Evolutionary conservation across 2,329 filamentous ascomycete species (phyloP).

Genomic region (Neofusicoccum kwambonambiense): DNA sequence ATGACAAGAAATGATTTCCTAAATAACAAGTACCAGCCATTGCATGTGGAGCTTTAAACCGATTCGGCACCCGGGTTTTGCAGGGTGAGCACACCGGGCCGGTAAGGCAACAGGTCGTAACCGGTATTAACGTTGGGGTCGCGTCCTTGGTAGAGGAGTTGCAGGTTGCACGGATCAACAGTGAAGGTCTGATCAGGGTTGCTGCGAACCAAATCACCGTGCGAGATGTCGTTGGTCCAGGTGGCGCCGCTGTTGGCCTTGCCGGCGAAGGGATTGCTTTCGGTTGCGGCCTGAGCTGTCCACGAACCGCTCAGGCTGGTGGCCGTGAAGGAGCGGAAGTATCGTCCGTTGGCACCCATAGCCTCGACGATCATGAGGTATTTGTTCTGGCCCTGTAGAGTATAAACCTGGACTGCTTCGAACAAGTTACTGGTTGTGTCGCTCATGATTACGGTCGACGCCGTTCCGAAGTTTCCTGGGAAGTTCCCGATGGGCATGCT

Average conservation of each 20-base stretch:
- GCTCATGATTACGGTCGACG: slow-evolving; percentile 51
- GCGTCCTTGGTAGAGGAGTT: slow-evolving; percentile 63
- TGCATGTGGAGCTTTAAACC: too few relatives aligned
- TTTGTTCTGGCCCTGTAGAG: slow-evolving; percentile 51
- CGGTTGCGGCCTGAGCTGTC: slow-evolving; percentile 57
- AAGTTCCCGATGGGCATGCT: slow-evolving; percentile 64
- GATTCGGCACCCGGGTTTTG: slow-evolving; percentile 11
- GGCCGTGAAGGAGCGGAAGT: slow-evolving; percentile 67
- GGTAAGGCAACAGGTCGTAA: slow-evolving; percentile 56
- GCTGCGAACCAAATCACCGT: slow-evolving; percentile 60
- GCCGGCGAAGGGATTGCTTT: slow-evolving; percentile 63
- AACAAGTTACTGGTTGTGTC: slow-evolving; percentile 60
- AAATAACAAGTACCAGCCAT: too few relatives aligned
- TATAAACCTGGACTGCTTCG: slow-evolving; percentile 68
- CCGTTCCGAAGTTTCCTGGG: slow-evolving; percentile 58
- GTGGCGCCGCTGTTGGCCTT: slow-evolving; percentile 63
- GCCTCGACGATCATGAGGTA: slow-evolving; percentile 71
- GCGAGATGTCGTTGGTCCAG: slow-evolving; percentile 68
- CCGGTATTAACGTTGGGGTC: slow-evolving; percentile 42
- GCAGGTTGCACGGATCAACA: slow-evolving; percentile 63
- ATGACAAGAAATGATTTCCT: too few relatives aligned
- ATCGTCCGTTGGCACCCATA: slow-evolving; percentile 57
- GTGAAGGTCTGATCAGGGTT: slow-evolving; percentile 62
- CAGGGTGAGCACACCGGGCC: slow-evolving; percentile 56
- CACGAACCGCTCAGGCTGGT: slow-evolving; percentile 56